A percentile compares a stretch with the other conserved stretches of the same genome.
phyloP scores from a whole-genome alignment of 352 stramenopile genomes.

The Phytophthora pistaciae region DNA sequence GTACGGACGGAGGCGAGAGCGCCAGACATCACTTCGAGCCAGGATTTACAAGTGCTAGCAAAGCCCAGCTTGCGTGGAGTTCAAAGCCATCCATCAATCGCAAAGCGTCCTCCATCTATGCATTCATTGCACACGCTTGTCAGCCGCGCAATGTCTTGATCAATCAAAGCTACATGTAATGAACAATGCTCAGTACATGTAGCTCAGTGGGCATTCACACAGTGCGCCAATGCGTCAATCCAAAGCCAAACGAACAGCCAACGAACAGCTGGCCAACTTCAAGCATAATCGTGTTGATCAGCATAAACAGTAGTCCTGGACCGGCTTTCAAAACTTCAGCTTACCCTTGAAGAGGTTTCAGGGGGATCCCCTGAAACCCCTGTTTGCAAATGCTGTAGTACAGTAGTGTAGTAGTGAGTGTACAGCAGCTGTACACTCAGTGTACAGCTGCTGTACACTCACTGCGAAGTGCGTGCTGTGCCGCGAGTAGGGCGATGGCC shows the following conservation, averaged over 20 bases:
- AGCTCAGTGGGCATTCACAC: neutral
- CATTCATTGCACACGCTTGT: neutral
- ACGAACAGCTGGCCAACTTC: neutral
- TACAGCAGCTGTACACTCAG: no score
- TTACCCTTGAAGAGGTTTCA: neutral
- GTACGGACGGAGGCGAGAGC: neutral
- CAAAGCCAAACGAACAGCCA: neutral
- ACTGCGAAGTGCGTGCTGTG: no score
- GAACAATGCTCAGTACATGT: no score
- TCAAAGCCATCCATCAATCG: neutral
- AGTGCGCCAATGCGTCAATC: neutral
- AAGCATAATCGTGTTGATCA: neutral
- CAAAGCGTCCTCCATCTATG: neutral
- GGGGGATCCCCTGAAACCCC: no score
- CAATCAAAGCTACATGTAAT: no score
- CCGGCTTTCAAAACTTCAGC: neutral
- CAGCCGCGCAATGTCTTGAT: no score
- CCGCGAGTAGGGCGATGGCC: no score
- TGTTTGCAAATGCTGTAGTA: no score
- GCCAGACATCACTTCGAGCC: neutral
- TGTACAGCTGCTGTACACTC: no score
- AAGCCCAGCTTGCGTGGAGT: neutral
- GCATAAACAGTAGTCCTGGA: slow-evolving; percentile 3
- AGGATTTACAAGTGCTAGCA: neutral
- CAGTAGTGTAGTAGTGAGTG: no score